Evolutionary conservation across 23 red algal species (phyloP).

Genomic region (Agarophyton chilense): DNA sequence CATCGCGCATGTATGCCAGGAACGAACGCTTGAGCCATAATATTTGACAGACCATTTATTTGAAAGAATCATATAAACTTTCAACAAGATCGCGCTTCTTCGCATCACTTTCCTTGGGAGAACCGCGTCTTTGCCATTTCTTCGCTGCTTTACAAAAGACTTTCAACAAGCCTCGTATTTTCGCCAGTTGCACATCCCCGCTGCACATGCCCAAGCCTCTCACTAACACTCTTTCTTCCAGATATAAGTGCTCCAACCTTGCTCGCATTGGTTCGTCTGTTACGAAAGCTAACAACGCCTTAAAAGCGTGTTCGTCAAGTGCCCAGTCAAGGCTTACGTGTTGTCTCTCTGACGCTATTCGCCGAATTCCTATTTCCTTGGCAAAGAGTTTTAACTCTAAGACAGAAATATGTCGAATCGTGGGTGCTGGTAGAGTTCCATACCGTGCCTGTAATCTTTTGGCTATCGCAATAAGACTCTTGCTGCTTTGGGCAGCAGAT

Average conservation of each 20-base stretch:
- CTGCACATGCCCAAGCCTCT: slow-evolving; percentile 63
- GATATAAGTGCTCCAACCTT: slow-evolving; percentile 22
- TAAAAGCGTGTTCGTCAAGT: slow-evolving; percentile 39
- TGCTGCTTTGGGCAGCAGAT: background rate
- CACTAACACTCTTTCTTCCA: slow-evolving; percentile 63
- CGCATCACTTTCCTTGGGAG: background rate
- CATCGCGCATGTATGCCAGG: background rate
- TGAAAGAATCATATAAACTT: background rate
- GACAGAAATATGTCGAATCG: slow-evolving; percentile 46
- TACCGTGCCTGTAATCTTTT: slow-evolving; percentile 37
- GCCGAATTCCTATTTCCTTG: slow-evolving; percentile 49
- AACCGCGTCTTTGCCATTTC: background rate
- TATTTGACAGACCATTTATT: background rate
- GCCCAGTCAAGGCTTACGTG: slow-evolving; percentile 73
- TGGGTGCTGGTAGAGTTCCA: slow-evolving; percentile 53
- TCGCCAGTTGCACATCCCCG: slow-evolving; percentile 71
- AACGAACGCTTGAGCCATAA: background rate
- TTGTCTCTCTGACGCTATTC: slow-evolving; percentile 67
- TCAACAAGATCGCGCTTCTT: background rate
- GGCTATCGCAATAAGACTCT: slow-evolving; percentile 2
- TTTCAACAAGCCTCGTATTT: slow-evolving; percentile 32
- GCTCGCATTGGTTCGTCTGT: slow-evolving; percentile 22
- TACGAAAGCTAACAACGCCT: slow-evolving; percentile 41
- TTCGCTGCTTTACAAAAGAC: slow-evolving; percentile 49
- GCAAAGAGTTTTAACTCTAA: slow-evolving; percentile 59